Conservation (phyloP, 768 basidiomycete species). For the Rickenella mellea region DNA sequence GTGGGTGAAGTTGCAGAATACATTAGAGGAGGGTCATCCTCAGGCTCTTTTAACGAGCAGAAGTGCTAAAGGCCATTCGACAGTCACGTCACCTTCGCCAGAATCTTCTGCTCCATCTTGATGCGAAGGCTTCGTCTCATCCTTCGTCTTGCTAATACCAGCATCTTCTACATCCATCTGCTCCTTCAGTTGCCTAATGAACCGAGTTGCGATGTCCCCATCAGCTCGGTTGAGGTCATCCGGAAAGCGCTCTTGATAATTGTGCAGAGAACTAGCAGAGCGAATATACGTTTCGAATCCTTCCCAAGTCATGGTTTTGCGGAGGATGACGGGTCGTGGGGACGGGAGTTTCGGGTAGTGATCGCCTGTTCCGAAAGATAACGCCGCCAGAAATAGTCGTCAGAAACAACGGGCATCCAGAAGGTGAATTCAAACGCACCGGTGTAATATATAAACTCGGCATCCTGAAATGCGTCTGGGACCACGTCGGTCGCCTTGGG, state of each 20-base stretch:
- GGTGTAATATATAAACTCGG: constrained; percentile 50
- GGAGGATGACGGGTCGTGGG: constrained; percentile 42
- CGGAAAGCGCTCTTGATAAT: constrained; percentile 54
- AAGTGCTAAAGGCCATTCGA: constrained; percentile 45
- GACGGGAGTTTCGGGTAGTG: constrained; percentile 30
- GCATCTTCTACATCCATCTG: constrained; percentile 18
- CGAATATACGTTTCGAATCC: constrained; percentile 59
- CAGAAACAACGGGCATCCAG: constrained; percentile 1
- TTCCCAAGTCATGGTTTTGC: constrained; percentile 52
- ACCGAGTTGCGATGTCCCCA: constrained; percentile 57
- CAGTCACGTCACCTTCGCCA: constrained; percentile 27
- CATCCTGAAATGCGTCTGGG: constrained; percentile 27
- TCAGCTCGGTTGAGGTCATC: constrained; percentile 39
- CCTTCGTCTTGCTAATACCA: constrained; percentile 14
- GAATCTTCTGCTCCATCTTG: constrained; percentile 21
- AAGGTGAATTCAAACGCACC: constrained; percentile 24
- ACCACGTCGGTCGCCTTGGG: constrained; percentile 37
- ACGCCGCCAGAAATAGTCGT: neutral
- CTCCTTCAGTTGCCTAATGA: constrained; percentile 45
- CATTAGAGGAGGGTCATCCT: too few species aligned
- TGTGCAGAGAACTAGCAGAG: constrained; percentile 63
- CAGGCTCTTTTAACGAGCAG: constrained; percentile 12
- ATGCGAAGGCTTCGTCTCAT: constrained; percentile 33
- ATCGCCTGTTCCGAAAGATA: constrained; percentile 22
- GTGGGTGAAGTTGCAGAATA: too few species aligned